These are phyloP conservation scores for Cornus kousa DNA, from an alignment of 148 eudicot species.

Conservation along the genomic window DNA sequence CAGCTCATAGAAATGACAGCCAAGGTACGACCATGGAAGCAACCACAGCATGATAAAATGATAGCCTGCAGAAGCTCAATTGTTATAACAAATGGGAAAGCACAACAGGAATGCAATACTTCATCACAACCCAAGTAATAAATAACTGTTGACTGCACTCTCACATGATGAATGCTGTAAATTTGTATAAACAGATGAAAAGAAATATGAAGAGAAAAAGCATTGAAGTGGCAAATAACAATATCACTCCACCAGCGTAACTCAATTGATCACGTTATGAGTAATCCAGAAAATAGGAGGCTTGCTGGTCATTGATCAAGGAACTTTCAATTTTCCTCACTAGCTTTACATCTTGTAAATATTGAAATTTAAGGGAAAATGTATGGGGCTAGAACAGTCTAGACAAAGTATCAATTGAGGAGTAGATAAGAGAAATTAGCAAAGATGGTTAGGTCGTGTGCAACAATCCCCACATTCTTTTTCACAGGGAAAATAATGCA, in stretches of 20 bases:
- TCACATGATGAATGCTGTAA: neutral
- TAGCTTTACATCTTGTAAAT: neutral
- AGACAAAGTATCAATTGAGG: neutral
- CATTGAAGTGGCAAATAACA: neutral
- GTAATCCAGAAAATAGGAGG: neutral
- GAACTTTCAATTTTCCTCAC: neutral
- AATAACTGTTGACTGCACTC: neutral
- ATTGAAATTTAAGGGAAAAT: too few relatives aligned
- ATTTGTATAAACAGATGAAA: neutral
- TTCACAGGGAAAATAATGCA: neutral
- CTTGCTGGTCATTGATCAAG: neutral
- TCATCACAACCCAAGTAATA: neutral
- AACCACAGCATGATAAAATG: slow-evolving; percentile 96
- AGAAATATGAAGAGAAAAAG: neutral
- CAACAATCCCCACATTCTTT: neutral
- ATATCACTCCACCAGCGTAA: neutral
- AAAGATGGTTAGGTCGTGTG: neutral
- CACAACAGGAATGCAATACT: neutral
- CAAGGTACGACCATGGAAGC: slow-evolving; percentile 95
- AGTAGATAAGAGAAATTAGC: neutral
- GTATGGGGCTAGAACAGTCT: neutral
- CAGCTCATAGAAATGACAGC: slow-evolving; percentile 98
- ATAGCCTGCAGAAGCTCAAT: slow-evolving; percentile 58
- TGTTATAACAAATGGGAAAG: slow-evolving; percentile 2
- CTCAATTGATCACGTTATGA: neutral